Evolutionary conservation across 2,329 filamentous ascomycete species (phyloP), one percentile per base, ranked within the genome.

Genomic region (Colletotrichum spinosum): DNA sequence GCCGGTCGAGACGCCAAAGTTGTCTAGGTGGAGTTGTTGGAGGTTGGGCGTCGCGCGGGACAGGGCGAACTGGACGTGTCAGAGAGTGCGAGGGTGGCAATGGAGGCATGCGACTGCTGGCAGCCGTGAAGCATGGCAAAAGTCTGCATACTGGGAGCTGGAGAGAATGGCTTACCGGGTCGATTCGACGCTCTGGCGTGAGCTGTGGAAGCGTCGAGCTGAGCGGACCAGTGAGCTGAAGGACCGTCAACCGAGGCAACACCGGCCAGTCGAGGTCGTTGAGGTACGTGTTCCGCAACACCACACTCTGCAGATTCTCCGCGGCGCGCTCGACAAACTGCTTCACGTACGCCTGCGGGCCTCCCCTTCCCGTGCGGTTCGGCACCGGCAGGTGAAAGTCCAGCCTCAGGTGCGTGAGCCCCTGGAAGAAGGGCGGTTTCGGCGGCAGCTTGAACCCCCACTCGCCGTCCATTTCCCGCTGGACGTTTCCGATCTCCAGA

Each of bases 371-470:
- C n/a, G 35, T 50, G 15, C 51, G 37, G 9, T 55, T 52, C 12
- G 62, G 46, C 7, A 12, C 41, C 8, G 45, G 38, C n/a, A 37
- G 10, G 17, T 60, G 51, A 35, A 68, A 68, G 35, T 50, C 48
- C 9, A 68, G 15, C 4, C 46, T 59, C 44, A 68, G 25, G 8
- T 60, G 45, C 17, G 50, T 50, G 2, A 68, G 49, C 9, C 56
- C 42, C 33, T 62, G 54, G 37, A 66, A 65, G 48, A 68, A 63
- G 13, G 37, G 58, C 10, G 53, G 63, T 41, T 67, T 55, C 4
- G 58, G 57, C n/a, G 66, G 66, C 46, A 68, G 53, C 35, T 67
- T 63, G 60, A 51, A 65, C 6, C 62, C 62, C 62, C 62, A 65
- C 52, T 55, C 58, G 46, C 58, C 62, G 38, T 65, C 52, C 51